A percentile compares a stretch with the other conserved stretches of the same genome.
These are phyloP conservation scores for Yamadazyma triangularis DNA, from an alignment of 1,139 yeast species.

Conservation along the genomic window DNA sequence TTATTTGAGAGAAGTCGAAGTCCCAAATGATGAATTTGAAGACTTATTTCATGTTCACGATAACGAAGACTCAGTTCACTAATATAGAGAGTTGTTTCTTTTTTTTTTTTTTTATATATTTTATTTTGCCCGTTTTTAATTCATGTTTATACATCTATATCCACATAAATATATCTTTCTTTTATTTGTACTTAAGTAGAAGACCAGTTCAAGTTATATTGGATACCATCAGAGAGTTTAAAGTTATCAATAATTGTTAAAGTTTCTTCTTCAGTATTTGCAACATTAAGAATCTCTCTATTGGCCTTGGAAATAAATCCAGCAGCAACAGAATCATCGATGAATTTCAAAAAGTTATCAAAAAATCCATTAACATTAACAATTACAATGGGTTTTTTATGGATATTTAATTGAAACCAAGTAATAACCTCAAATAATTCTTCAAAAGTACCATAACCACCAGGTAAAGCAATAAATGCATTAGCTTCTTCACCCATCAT, in stretches of 20 bases:
- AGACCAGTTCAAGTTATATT: conserved; percentile 67
- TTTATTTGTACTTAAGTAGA: conserved; percentile 16
- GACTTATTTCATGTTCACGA: conserved; percentile 49
- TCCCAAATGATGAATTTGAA: conserved; percentile 49
- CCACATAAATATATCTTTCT: neutral
- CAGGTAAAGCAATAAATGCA: conserved; percentile 87
- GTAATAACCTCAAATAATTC: conserved; percentile 88
- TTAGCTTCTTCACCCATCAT: conserved; percentile 85
- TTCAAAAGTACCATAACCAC: conserved; percentile 89
- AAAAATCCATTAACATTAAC: conserved; percentile 79
- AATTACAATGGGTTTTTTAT: conserved; percentile 71
- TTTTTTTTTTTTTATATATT: neutral
- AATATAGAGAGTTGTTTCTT: neutral
- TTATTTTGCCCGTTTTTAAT: no score
- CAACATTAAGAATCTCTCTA: conserved; percentile 66
- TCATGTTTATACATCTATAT: neutral
- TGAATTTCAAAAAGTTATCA: conserved; percentile 61
- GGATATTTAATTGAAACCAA: conserved; percentile 84
- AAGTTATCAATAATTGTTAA: conserved; percentile 57
- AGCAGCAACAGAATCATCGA: conserved; percentile 49
- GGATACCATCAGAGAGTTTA: conserved; percentile 65
- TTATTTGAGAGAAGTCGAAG: conserved; percentile 49
- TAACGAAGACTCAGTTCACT: conserved; percentile 22
- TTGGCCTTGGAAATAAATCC: conserved; percentile 71
- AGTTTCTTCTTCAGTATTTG: conserved; percentile 63